Conservation (phyloP, 75 land plant species). For the Picea glauca region DNA sequence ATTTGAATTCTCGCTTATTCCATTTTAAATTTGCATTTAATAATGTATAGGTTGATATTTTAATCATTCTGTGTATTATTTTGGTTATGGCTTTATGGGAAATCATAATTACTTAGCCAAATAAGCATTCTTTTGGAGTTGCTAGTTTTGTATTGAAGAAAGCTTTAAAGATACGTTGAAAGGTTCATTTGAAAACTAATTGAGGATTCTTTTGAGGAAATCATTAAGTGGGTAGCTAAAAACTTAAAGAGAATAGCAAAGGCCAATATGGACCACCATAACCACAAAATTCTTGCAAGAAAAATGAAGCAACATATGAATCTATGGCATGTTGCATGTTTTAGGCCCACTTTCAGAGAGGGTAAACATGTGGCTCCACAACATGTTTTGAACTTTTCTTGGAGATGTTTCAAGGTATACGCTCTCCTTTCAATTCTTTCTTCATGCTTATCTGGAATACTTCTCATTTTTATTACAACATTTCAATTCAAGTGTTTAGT, state of each 20-base stretch:
- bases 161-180: background rate
- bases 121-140: constrained; percentile 6
- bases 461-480: no score
- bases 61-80: background rate
- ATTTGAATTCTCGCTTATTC: no score
- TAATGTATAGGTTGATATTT: no score
- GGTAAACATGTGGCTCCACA: background rate
- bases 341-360: background rate
- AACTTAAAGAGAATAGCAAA: background rate
- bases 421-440: no score
- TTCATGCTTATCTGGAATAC: no score
- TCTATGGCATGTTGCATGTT: background rate
- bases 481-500: no score
- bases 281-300: background rate
- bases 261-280: background rate
- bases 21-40: no score
- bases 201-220: background rate
- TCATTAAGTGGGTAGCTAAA: background rate
- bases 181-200: background rate
- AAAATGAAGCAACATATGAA: background rate
- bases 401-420: background rate
- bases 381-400: background rate
- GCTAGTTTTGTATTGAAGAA: background rate
- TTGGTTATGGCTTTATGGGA: background rate
- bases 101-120: background rate